These are phyloP conservation scores for Gossypium rotundifolium DNA, from an alignment of 345 rosid species.

Conservation along the genomic window DNA sequence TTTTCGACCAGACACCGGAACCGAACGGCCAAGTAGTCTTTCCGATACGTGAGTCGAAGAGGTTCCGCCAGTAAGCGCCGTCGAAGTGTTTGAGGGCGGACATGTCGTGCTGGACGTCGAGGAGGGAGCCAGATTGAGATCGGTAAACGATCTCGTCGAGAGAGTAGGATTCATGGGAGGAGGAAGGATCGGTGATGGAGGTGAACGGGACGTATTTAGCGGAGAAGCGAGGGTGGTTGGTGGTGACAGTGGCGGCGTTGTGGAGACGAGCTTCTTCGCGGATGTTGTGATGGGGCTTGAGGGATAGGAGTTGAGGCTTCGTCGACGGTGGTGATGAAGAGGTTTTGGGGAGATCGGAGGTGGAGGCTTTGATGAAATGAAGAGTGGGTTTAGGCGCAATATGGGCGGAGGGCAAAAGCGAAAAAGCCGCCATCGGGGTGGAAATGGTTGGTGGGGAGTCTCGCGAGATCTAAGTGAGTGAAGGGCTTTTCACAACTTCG, in stretches of 20 bases:
- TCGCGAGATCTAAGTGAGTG: neutral
- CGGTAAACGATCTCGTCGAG: conserved; percentile 50
- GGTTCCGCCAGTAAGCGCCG: conserved; percentile 69
- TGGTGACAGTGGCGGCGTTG: conserved; percentile 16
- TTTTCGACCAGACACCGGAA: conserved; percentile 88
- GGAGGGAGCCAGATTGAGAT: conserved; percentile 39
- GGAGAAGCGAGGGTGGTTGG: conserved; percentile 30
- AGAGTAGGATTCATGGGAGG: conserved; percentile 33
- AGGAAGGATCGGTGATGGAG: conserved; percentile 20
- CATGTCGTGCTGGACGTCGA: conserved; percentile 47
- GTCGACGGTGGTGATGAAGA: conserved; percentile 9
- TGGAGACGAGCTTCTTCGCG: conserved; percentile 52
- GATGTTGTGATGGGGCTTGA: conserved; percentile 23
- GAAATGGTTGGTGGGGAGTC: neutral
- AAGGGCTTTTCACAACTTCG: neutral
- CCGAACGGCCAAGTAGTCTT: conserved; percentile 84
- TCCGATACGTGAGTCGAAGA: conserved; percentile 81
- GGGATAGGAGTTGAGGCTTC: neutral
- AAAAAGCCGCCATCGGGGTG: conserved; percentile 28
- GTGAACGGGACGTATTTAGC: conserved; percentile 60
- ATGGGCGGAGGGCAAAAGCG: conserved; percentile 11
- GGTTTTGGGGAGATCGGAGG: neutral
- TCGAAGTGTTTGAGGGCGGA: conserved; percentile 39
- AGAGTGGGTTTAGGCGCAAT: neutral
- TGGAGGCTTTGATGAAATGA: conserved; percentile 13